Conservation (phyloP, 2,329 filamentous ascomycete species). For the Pseudogymnoascus verrucosus region DNA sequence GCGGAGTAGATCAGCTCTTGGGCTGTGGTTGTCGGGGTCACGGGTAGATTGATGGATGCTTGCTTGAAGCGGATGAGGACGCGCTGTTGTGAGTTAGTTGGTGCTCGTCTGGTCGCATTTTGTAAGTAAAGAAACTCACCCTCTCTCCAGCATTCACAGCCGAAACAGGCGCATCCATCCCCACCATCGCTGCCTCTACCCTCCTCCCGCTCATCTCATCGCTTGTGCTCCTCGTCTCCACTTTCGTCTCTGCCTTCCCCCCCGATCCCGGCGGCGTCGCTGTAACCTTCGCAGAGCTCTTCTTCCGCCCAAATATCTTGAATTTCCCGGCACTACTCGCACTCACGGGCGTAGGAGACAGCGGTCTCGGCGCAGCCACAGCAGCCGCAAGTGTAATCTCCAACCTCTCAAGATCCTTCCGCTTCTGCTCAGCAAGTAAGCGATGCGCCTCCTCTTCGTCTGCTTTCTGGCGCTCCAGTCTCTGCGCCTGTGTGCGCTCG, state of each 20-base stretch:
- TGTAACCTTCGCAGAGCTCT: constrained; percentile 16
- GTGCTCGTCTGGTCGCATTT: neutral
- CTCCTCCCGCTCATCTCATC: constrained; percentile 6
- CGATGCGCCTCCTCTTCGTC: constrained; percentile 20
- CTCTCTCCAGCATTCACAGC: constrained; percentile 74
- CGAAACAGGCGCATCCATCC: constrained; percentile 68
- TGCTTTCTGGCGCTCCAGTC: neutral
- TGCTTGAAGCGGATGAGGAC: constrained; percentile 68
- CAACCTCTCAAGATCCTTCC: constrained; percentile 27
- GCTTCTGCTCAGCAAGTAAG: constrained; percentile 25
- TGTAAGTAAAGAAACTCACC: constrained; percentile 39
- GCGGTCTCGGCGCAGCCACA: constrained; percentile 9
- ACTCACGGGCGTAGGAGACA: constrained; percentile 12
- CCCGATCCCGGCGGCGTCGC: constrained; percentile 13
- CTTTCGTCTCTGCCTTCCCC: constrained; percentile 12
- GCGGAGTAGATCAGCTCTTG: constrained; percentile 65
- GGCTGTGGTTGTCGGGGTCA: constrained; percentile 67
- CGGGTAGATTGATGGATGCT: constrained; percentile 59
- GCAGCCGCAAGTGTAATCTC: constrained; percentile 26
- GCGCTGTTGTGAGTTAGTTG: constrained; percentile 38
- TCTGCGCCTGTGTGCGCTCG: constrained; percentile 4
- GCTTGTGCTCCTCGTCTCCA: constrained; percentile 13
- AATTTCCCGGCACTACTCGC: constrained; percentile 22
- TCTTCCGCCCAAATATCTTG: constrained; percentile 23
- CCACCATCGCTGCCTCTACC: constrained; percentile 20